A percentile compares a stretch with the other conserved stretches of the same genome.
Evolutionary conservation across 1,139 yeast genomes (phyloP).

Genomic region (Arxiozyma heterogenica): DNA sequence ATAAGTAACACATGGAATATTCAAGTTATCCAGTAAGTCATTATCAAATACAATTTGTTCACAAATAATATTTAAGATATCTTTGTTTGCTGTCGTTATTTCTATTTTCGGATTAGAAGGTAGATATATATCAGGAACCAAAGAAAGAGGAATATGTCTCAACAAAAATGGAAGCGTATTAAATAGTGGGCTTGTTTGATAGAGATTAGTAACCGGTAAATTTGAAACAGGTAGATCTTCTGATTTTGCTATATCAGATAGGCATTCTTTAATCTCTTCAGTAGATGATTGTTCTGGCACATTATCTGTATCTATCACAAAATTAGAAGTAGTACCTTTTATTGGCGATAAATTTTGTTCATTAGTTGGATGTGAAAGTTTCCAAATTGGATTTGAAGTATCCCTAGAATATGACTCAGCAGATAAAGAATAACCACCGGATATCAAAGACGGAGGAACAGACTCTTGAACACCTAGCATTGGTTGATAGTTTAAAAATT

Average conservation of each 20-base stretch:
- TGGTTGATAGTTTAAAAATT: constrained; percentile 10
- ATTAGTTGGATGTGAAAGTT: constrained; percentile 15
- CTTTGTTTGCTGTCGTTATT: constrained; percentile 14
- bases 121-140: constrained; percentile 48
- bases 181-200: constrained; percentile 14
- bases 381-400: constrained; percentile 23
- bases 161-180: constrained; percentile 58
- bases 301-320: neutral
- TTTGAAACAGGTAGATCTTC: neutral
- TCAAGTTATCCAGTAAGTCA: constrained; percentile 23
- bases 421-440: constrained; percentile 7
- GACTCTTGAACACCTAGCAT: constrained; percentile 13
- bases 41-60: constrained; percentile 41
- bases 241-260: neutral
- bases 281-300: neutral
- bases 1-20: constrained; percentile 15
- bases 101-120: constrained; percentile 21
- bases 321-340: constrained; percentile 4
- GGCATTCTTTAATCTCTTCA: neutral
- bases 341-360: constrained; percentile 18
- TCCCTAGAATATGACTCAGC: constrained; percentile 15
- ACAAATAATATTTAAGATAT: constrained; percentile 29
- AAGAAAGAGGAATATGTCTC: constrained; percentile 49
- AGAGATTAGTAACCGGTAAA: neutral
- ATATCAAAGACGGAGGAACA: constrained; percentile 12